phyloP scores from a whole-genome alignment of 192 early-diverging fungal species.

The Neocallimastix lanati region DNA sequence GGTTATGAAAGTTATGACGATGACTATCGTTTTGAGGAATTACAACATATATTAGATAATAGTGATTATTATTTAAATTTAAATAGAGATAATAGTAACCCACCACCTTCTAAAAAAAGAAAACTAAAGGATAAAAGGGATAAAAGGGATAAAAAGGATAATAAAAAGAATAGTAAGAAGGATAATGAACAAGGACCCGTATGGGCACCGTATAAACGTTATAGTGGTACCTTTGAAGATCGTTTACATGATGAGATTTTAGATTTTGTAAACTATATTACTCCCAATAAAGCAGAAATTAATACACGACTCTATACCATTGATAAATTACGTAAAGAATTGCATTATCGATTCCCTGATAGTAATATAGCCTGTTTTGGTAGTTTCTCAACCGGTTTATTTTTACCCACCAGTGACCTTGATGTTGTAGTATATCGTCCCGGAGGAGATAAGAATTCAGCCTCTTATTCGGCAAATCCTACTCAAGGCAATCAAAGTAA shows the following conservation, averaged over 20 bases:
- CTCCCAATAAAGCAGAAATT: background rate
- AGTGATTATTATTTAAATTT: too few species aligned
- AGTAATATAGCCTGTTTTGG: background rate
- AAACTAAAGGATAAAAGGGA: too few species aligned
- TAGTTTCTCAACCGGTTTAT: background rate
- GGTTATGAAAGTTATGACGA: too few species aligned
- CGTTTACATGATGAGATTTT: background rate
- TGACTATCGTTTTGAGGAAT: too few species aligned
- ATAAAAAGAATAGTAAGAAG: too few species aligned
- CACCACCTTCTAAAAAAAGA: too few species aligned
- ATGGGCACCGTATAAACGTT: background rate
- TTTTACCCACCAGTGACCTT: background rate
- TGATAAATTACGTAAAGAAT: background rate
- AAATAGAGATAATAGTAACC: too few species aligned
- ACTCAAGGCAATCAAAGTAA: background rate
- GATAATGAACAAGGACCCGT: background rate
- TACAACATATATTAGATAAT: too few species aligned
- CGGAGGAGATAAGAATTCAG: background rate
- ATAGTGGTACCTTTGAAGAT: background rate
- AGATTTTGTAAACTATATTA: background rate
- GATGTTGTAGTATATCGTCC: background rate
- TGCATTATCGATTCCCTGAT: background rate
- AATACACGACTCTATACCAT: background rate
- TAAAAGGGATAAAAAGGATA: too few species aligned
- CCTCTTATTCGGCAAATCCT: background rate